Percentiles rank a stretch among this genome's conserved stretches.
These are phyloP conservation scores for Cavenderia fasciculata DNA, from an alignment of 78 protist species.

Conservation along the genomic window DNA sequence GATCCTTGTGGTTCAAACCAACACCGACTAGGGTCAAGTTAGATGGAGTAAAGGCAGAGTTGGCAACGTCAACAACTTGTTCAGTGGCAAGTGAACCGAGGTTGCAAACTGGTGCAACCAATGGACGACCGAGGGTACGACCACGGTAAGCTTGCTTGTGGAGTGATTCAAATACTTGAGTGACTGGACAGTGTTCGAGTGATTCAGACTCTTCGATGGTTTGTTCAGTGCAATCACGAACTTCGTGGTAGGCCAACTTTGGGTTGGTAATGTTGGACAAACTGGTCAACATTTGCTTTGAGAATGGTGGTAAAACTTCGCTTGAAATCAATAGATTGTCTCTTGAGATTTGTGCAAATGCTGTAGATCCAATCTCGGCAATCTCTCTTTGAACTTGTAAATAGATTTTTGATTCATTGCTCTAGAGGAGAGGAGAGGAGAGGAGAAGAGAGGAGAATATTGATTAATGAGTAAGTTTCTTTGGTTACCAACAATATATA, in stretches of 20 bases:
- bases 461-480: too few relatives aligned
- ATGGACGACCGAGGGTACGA: conserved; percentile 78
- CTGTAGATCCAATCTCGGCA: conserved; percentile 32
- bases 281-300: conserved; percentile 32
- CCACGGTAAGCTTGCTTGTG: conserved; percentile 61
- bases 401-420: conserved; percentile 16
- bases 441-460: too few relatives aligned
- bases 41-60: conserved; percentile 23
- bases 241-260: conserved; percentile 66
- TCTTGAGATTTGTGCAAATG: conserved; percentile 50
- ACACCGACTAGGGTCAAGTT: conserved; percentile 64
- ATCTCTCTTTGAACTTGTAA: conserved; percentile 72
- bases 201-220: conserved; percentile 41
- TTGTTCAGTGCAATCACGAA: conserved; percentile 24
- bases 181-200: conserved; percentile 12
- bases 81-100: background rate
- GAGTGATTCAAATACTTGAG: conserved; percentile 24
- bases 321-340: conserved; percentile 44
- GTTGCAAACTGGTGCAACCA: conserved; percentile 66
- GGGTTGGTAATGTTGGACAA: conserved; percentile 54
- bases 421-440: too few relatives aligned
- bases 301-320: conserved; percentile 33
- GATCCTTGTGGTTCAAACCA: conserved; percentile 50
- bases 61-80: conserved; percentile 6
- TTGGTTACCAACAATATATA: too few relatives aligned